A percentile compares a stretch with the other conserved stretches of the same genome.
Conservation (phyloP, 805 yeast genomes). For the Saccharomycopsis schoenii region DNA sequence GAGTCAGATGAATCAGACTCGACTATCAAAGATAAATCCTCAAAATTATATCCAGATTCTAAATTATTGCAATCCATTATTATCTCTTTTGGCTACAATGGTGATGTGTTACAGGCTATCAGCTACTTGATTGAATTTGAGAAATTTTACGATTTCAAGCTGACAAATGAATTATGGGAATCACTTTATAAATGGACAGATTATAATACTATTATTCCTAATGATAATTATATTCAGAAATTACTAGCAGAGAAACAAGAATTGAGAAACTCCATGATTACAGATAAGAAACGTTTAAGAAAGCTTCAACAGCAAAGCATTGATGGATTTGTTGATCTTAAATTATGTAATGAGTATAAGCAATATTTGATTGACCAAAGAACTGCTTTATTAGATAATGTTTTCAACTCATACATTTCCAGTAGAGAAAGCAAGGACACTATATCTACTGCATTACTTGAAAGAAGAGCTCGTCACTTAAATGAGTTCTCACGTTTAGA, state of each 20-base stretch:
- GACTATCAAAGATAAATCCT: slow-evolving; percentile 5
- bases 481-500: slow-evolving; percentile 17
- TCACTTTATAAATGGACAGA: slow-evolving; percentile 8
- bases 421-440: slow-evolving; percentile 20
- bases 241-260: background rate
- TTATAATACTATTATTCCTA: slow-evolving; percentile 5
- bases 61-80: slow-evolving; percentile 23
- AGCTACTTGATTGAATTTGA: slow-evolving; percentile 20
- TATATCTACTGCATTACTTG: slow-evolving; percentile 10
- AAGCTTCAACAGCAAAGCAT: background rate
- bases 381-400: slow-evolving; percentile 23
- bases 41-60: slow-evolving; percentile 22
- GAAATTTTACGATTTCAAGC: background rate
- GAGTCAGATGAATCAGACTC: background rate
- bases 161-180: slow-evolving; percentile 2
- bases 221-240: background rate
- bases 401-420: slow-evolving; percentile 22
- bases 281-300: background rate
- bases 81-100: slow-evolving; percentile 25
- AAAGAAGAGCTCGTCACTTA: slow-evolving; percentile 19
- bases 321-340: background rate
- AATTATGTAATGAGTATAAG: slow-evolving; percentile 15
- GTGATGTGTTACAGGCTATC: slow-evolving; percentile 24
- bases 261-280: background rate
- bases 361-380: slow-evolving; percentile 19